Evolutionary conservation across 306 rosid genomes (phyloP), one percentile per base, ranked within the genome.

Genomic region (Acacia melanoxylon): DNA sequence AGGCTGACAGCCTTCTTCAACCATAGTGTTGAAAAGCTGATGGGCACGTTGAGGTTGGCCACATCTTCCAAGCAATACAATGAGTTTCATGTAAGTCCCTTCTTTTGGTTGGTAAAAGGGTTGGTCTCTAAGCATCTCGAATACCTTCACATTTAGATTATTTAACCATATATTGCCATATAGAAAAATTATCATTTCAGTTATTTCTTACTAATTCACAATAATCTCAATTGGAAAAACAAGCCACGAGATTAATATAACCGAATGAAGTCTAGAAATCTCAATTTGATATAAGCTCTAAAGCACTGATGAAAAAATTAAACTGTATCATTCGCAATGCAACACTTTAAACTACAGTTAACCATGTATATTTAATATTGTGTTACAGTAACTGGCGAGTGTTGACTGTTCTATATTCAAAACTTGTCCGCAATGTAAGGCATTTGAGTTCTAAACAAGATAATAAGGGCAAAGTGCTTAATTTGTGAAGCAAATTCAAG

Each of bases 11-110:
- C 93, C 94, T 76, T 93, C 99, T 86, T 91, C 89, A 76, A 91
- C 51, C 99, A 96, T 93, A 67, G 87, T 81, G 24, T 88, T 89
- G 72, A 96, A 96, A 52, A 96, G 92, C 77, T 86, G 87, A 62
- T 61, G 91, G 11, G 98, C 97, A 2, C 90, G 91, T 13, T 84
- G 85, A 45, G 99, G 91, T 85, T 96, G 97, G 35, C 97, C 92
- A 1, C 91, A 90, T 79, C 61, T 91, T 80, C 99, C 99, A 74
- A 96, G 98, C 76, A 96, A 85, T 80, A 92, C 92, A 79, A 96
- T 81, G 72, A 96, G 96, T 75, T 90, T 96, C 93, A 96, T 90
- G 88, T 92, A 96, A 78, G 98, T 91, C 86, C 99, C 99, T 85
- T 96, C 98, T 88, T 87, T 96, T 41, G 98, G 99, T 77, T 87